phyloP scores from a whole-genome alignment of 2,329 filamentous ascomycete genomes.

The Zymoseptoria tritici region DNA sequence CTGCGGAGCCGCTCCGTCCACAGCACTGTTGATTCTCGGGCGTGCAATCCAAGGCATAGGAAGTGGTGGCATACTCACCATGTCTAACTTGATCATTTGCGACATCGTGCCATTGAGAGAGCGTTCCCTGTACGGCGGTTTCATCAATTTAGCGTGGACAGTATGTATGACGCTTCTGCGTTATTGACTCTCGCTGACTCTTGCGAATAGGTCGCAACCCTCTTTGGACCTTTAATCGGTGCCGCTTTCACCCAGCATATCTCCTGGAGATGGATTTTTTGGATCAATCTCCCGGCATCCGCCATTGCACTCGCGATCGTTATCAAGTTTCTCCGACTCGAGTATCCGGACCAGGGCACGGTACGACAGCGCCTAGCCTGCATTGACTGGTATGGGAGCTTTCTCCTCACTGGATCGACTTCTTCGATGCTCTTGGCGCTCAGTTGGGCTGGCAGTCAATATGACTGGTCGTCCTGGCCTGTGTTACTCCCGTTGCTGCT shows the following conservation, averaged over 20 bases:
- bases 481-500: constrained; percentile 66
- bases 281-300: constrained; percentile 42
- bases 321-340: constrained; percentile 34
- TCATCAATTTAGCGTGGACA: constrained; percentile 60
- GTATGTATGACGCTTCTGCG: constrained; percentile 44
- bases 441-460: constrained; percentile 4
- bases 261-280: constrained; percentile 52
- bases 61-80: constrained; percentile 53
- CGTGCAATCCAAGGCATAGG: constrained; percentile 55
- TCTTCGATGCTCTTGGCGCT: constrained; percentile 2
- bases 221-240: constrained; percentile 58
- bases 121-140: constrained; percentile 38
- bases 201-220: constrained; percentile 5
- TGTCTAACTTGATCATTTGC: constrained; percentile 34
- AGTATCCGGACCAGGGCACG: constrained; percentile 4
- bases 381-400: constrained; percentile 56
- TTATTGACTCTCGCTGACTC: background rate
- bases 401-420: constrained; percentile 64
- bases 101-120: constrained; percentile 5
- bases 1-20: constrained; percentile 44
- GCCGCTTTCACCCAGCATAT: constrained; percentile 57
- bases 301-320: background rate
- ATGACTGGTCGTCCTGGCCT: constrained; percentile 6
- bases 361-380: constrained; percentile 25
- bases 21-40: constrained; percentile 53